These are phyloP conservation scores for Lepidium africanum DNA, from an alignment of 345 rosid genomes.

Conservation along the genomic window DNA sequence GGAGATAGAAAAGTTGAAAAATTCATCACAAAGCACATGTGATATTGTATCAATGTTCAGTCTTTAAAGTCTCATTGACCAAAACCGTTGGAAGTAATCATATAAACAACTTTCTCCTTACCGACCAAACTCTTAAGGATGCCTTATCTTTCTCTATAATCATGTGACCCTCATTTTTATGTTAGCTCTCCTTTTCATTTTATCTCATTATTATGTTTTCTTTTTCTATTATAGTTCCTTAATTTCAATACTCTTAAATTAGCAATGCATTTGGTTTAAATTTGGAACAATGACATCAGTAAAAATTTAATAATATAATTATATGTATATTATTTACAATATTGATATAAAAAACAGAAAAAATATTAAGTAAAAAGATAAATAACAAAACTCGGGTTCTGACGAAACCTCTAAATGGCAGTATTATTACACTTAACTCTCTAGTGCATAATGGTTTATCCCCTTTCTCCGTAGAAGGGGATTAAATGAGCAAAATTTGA, in stretches of 20 bases:
- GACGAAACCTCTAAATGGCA: too few relatives aligned
- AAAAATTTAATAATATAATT: too few relatives aligned
- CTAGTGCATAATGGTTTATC: too few relatives aligned
- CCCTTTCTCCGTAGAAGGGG: too few relatives aligned
- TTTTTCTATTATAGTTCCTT: not conserved
- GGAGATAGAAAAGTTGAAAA: conserved; percentile 6
- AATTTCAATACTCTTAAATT: not conserved
- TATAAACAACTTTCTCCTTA: conserved; percentile 15
- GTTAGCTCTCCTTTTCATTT: not conserved
- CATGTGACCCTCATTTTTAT: conserved; percentile 26
- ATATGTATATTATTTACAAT: too few relatives aligned
- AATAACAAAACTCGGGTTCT: too few relatives aligned
- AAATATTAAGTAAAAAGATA: too few relatives aligned
- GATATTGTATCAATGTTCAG: not conserved
- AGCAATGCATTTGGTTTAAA: too few relatives aligned
- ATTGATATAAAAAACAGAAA: too few relatives aligned
- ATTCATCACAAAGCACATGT: conserved; percentile 14
- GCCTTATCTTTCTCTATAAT: conserved; percentile 21
- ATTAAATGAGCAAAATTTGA: too few relatives aligned
- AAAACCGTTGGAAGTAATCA: conserved; percentile 29
- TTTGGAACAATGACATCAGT: too few relatives aligned
- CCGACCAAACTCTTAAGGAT: conserved; percentile 22
- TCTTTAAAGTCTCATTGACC: conserved; percentile 19
- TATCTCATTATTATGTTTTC: not conserved
- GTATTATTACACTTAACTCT: too few relatives aligned